Conservation (phyloP, 2,329 filamentous ascomycete species). For the Pseudogymnoascus sp. region DNA sequence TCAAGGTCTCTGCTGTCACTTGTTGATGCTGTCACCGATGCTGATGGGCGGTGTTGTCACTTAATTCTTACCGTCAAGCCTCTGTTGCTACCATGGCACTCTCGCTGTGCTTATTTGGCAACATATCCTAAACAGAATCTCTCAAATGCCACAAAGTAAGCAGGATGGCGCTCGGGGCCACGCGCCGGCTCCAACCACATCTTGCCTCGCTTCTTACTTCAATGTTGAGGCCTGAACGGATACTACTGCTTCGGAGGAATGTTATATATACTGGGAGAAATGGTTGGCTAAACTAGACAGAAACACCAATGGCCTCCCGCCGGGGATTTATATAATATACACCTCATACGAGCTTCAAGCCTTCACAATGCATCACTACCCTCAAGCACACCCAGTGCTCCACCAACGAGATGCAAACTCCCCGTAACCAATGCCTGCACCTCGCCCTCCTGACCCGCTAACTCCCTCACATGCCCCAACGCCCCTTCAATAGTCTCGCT, state of each 20-base stretch:
- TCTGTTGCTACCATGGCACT: background rate
- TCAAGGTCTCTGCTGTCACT: background rate
- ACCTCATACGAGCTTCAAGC: background rate
- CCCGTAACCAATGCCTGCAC: slow-evolving; percentile 68
- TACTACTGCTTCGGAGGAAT: background rate
- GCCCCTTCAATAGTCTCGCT: slow-evolving; percentile 63
- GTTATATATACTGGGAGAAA: background rate
- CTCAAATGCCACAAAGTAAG: too few species aligned
- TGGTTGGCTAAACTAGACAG: background rate
- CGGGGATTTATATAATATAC: background rate
- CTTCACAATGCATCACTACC: background rate
- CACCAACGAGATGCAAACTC: slow-evolving; percentile 77
- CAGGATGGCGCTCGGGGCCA: background rate
- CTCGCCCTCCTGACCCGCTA: slow-evolving; percentile 30
- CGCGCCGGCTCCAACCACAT: background rate
- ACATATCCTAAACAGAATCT: background rate
- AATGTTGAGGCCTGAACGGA: background rate
- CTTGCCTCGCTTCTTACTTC: background rate
- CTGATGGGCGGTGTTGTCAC: background rate
- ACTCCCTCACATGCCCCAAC: slow-evolving; percentile 45
- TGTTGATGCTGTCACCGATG: background rate
- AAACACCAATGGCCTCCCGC: background rate
- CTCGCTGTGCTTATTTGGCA: background rate
- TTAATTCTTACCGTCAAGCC: background rate
- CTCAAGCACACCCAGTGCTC: slow-evolving; percentile 65